These are phyloP conservation scores for Colletotrichum sp. DNA, from an alignment of 2,329 filamentous ascomycete species.

Conservation along the genomic window DNA sequence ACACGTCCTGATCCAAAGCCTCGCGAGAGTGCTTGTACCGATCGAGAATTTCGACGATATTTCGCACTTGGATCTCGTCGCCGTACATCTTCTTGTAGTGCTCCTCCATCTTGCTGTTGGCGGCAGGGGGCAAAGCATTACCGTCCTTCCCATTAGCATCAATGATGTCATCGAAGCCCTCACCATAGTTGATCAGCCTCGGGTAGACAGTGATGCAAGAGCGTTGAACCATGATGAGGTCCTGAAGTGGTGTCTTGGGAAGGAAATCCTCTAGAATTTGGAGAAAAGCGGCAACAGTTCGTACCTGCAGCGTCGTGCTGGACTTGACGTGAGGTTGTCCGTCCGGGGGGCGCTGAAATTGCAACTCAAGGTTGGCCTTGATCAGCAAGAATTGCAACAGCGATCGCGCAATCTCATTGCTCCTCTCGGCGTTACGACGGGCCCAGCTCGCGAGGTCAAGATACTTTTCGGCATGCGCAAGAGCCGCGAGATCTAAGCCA, in stretches of 20 bases:
- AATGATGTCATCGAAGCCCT: conserved; percentile 90
- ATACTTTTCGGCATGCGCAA: conserved; percentile 81
- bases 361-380: conserved; percentile 82
- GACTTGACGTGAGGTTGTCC: conserved; percentile 59
- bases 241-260: conserved; percentile 62
- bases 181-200: conserved; percentile 93
- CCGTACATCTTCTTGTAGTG: conserved; percentile 99
- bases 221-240: conserved; percentile 82
- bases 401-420: conserved; percentile 70
- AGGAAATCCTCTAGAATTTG: conserved; percentile 78
- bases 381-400: conserved; percentile 83
- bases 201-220: conserved; percentile 93
- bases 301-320: conserved; percentile 80
- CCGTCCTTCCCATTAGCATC: conserved; percentile 81
- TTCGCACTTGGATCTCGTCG: conserved; percentile 83
- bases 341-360: conserved; percentile 74
- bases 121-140: conserved; percentile 79
- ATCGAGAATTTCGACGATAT: conserved; percentile 84
- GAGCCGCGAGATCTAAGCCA: conserved; percentile 83
- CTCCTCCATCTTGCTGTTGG: conserved; percentile 93
- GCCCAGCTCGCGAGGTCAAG: conserved; percentile 85
- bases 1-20: conserved; percentile 87
- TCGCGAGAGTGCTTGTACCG: conserved; percentile 88
- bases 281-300: conserved; percentile 82
- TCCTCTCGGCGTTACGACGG: conserved; percentile 70